Conservation (phyloP, 2,329 filamentous ascomycete species). For the Arachnomyces sp. region DNA sequence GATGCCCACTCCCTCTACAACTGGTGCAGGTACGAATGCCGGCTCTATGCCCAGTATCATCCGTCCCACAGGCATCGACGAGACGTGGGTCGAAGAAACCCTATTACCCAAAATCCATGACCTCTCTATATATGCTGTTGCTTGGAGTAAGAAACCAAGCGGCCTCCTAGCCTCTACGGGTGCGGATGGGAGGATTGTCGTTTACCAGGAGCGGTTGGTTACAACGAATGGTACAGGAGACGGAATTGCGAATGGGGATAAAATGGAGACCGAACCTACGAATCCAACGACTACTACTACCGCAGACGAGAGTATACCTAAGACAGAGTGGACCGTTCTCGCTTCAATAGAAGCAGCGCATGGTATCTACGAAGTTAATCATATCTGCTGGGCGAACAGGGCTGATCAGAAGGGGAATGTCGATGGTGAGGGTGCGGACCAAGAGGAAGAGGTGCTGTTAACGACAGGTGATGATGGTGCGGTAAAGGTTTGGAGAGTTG, state of each 20-base stretch:
- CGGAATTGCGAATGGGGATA: background rate
- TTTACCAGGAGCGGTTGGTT: conserved; percentile 62
- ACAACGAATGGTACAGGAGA: background rate
- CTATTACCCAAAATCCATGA: conserved; percentile 69
- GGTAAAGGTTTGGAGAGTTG: conserved; percentile 71
- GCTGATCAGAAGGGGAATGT: conserved; percentile 56
- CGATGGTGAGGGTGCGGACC: conserved; percentile 26
- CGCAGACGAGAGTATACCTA: background rate
- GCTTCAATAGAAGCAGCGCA: conserved; percentile 67
- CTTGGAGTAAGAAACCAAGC: conserved; percentile 66
- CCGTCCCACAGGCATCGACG: conserved; percentile 61
- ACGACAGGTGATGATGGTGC: conserved; percentile 89
- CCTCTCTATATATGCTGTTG: conserved; percentile 72
- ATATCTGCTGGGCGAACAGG: conserved; percentile 77
- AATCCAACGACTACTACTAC: conserved; percentile 6
- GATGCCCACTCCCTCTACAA: conserved; percentile 36
- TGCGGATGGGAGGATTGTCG: conserved; percentile 71
- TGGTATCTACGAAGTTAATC: conserved; percentile 90
- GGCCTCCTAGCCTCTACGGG: conserved; percentile 82
- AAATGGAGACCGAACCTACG: background rate
- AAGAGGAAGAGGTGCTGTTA: conserved; percentile 73
- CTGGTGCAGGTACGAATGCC: conserved; percentile 35
- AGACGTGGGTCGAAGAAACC: conserved; percentile 75
- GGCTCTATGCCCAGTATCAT: conserved; percentile 75
- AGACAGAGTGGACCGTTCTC: conserved; percentile 63